phyloP scores from a whole-genome alignment of 2,329 filamentous ascomycete genomes.

The Venturia pyrina region DNA sequence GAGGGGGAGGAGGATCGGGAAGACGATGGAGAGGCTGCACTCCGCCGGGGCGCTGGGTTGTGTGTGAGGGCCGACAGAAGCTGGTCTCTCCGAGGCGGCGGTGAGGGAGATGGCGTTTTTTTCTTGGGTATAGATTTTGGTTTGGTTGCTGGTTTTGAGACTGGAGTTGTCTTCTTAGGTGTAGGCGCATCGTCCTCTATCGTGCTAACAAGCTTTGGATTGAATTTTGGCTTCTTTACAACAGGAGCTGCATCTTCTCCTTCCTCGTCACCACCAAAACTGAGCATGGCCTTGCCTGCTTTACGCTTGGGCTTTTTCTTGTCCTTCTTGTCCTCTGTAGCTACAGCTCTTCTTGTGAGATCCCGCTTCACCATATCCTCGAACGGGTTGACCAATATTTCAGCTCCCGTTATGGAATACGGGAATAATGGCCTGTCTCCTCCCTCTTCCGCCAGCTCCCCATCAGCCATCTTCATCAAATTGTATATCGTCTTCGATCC shows the following conservation, averaged over 20 bases:
- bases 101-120: slow-evolving; percentile 20
- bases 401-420: slow-evolving; percentile 59
- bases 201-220: slow-evolving; percentile 57
- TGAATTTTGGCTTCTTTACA: slow-evolving; percentile 68
- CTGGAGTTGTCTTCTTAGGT: not conserved
- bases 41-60: slow-evolving; percentile 5
- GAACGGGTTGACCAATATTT: slow-evolving; percentile 74
- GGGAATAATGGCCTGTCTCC: slow-evolving; percentile 80
- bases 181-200: slow-evolving; percentile 22
- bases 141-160: not conserved
- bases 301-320: slow-evolving; percentile 55
- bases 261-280: slow-evolving; percentile 60
- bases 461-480: slow-evolving; percentile 83
- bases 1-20: slow-evolving; percentile 18
- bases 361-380: slow-evolving; percentile 60
- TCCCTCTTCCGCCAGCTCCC: slow-evolving; percentile 64
- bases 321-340: slow-evolving; percentile 38
- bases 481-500: slow-evolving; percentile 57
- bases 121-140: slow-evolving; percentile 25
- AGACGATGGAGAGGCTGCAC: slow-evolving; percentile 19
- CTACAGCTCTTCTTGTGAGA: slow-evolving; percentile 37
- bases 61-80: slow-evolving; percentile 16
- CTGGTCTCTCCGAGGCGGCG: slow-evolving; percentile 17
- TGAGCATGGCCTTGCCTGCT: slow-evolving; percentile 64
- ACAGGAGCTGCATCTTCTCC: slow-evolving; percentile 48